Evolutionary conservation across 2,329 filamentous ascomycete species (phyloP).

Genomic region (Sclerotinia borealis): DNA sequence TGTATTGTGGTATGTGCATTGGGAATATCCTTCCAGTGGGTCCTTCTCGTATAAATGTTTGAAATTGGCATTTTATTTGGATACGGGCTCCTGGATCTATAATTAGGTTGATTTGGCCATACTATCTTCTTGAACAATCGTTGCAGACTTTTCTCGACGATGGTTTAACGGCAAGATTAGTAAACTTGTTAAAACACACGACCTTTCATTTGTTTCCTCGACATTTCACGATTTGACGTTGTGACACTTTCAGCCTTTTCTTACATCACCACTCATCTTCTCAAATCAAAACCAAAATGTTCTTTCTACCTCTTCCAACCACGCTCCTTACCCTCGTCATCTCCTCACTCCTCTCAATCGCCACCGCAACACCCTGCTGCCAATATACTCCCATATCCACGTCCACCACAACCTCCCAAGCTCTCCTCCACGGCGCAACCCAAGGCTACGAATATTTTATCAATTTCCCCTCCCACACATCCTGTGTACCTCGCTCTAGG

Average conservation of each 20-base stretch:
- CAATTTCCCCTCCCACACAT: not conserved
- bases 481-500: not conserved
- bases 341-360: not conserved
- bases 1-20: not conserved
- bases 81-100: not conserved
- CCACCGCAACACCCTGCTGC: not conserved
- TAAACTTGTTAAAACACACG: not conserved
- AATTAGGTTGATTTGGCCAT: not conserved
- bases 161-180: not conserved
- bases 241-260: not conserved
- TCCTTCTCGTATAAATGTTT: no score
- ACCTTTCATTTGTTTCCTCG: no score
- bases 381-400: not conserved
- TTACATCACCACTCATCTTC: not conserved
- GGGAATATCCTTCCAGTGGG: not conserved
- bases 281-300: not conserved
- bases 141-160: not conserved
- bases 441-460: not conserved
- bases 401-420: not conserved
- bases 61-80: not conserved
- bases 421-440: not conserved
- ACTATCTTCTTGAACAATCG: not conserved
- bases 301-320: not conserved
- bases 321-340: not conserved
- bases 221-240: not conserved